Percentiles rank a stretch among this genome's conserved stretches.
Conservation (phyloP, 148 eudicot species). For the Rhododendron vialii region DNA sequence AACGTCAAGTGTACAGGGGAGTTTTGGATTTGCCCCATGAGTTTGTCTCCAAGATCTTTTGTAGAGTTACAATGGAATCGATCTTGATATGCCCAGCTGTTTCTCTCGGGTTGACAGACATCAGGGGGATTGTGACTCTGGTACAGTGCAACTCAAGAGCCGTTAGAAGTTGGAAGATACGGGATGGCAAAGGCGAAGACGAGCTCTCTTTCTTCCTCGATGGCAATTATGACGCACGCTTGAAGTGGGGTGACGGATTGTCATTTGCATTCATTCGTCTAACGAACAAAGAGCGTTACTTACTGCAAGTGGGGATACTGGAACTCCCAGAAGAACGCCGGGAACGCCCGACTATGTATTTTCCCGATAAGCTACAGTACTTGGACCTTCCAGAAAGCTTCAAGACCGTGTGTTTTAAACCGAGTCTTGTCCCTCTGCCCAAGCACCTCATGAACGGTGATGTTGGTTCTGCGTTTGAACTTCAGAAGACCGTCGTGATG, state of each 20-base stretch:
- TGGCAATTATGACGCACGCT: neutral
- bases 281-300: neutral
- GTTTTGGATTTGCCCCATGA: neutral
- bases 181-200: neutral
- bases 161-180: neutral
- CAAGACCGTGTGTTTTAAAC: too few relatives aligned
- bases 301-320: neutral
- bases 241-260: neutral
- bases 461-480: neutral
- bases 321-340: too few relatives aligned
- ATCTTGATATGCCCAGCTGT: neutral
- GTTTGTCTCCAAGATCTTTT: neutral
- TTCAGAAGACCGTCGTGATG: neutral
- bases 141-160: neutral
- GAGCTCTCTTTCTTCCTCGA: neutral
- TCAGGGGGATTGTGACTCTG: neutral
- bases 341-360: too few relatives aligned
- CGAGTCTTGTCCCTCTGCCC: neutral
- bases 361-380: too few relatives aligned
- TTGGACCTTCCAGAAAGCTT: too few relatives aligned
- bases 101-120: conserved; percentile 5
- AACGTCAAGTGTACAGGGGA: neutral
- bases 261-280: neutral
- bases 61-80: conserved; percentile 1
- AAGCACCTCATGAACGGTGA: neutral